These are phyloP conservation scores for Platismatia glauca DNA, from an alignment of 495 filamentous ascomycete species.

Conservation along the genomic window DNA sequence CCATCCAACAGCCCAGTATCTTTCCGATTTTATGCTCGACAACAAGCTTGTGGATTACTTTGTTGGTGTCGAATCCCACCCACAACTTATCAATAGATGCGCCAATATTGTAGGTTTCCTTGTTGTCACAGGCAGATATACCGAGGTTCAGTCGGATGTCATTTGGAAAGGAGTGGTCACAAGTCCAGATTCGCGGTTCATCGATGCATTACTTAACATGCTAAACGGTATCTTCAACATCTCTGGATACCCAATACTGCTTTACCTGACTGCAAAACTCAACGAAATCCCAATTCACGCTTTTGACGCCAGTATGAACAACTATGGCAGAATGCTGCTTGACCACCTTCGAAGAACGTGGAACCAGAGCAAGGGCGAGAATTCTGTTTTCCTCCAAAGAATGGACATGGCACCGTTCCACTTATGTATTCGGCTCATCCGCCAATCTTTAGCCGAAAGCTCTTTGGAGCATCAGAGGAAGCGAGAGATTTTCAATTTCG, in stretches of 20 bases:
- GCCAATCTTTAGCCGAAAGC: conserved; percentile 40
- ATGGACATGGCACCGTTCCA: conserved; percentile 40
- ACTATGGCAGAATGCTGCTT: conserved; percentile 38
- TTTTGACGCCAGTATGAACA: conserved; percentile 46
- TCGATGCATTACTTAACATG: conserved; percentile 71
- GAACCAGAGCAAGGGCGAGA: conserved; percentile 5
- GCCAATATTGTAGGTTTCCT: conserved; percentile 82
- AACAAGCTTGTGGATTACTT: conserved; percentile 73
- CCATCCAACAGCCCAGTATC: conserved; percentile 51
- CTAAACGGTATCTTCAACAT: conserved; percentile 55
- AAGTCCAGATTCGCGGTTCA: conserved; percentile 76
- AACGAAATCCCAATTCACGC: conserved; percentile 54
- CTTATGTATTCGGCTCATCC: conserved; percentile 57
- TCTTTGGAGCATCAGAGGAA: conserved; percentile 20
- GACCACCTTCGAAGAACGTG: conserved; percentile 31
- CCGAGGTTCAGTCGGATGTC: conserved; percentile 59
- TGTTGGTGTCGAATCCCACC: conserved; percentile 83
- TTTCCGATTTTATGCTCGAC: conserved; percentile 54
- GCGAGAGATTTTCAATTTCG: conserved; percentile 44
- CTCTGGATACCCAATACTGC: conserved; percentile 38
- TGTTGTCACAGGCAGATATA: conserved; percentile 70
- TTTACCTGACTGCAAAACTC: conserved; percentile 70
- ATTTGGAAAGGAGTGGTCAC: conserved; percentile 79
- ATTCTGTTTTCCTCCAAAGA: conserved; percentile 6
- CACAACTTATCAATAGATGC: conserved; percentile 73